Conservation (phyloP, 331 rosid genomes). For the Spiraea crenata region DNA sequence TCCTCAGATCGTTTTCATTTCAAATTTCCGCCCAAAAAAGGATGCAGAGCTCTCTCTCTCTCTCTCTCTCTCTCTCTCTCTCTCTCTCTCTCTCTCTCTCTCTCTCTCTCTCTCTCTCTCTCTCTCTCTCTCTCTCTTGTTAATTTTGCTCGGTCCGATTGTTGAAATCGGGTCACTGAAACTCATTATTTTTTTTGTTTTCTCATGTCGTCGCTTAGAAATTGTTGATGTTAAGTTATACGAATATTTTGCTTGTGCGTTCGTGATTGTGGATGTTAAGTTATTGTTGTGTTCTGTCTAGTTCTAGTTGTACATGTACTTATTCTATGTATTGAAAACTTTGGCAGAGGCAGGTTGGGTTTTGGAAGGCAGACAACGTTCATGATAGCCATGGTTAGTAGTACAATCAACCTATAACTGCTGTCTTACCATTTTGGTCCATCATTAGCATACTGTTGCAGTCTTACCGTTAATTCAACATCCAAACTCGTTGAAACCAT, state of each 20-base stretch:
- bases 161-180: too few relatives aligned
- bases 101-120: too few relatives aligned
- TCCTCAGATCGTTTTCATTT: too few relatives aligned
- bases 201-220: too few relatives aligned
- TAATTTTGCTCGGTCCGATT: too few relatives aligned
- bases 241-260: neutral
- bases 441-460: neutral
- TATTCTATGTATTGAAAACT: conserved; percentile 22
- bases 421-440: conserved; percentile 7
- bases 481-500: conserved; percentile 3
- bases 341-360: conserved; percentile 48
- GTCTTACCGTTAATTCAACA: neutral
- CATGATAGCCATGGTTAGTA: conserved; percentile 53
- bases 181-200: too few relatives aligned
- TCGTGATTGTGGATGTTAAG: neutral
- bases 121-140: too few relatives aligned
- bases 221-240: too few relatives aligned
- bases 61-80: too few relatives aligned
- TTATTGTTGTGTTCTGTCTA: neutral
- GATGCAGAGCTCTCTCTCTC: too few relatives aligned
- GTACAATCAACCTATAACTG: conserved; percentile 33
- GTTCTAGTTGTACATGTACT: conserved; percentile 21
- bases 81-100: too few relatives aligned
- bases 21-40: too few relatives aligned
- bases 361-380: conserved; percentile 47